A percentile compares a stretch with the other conserved stretches of the same genome.
These are phyloP conservation scores for Malassezia cuniculi DNA, from an alignment of 1,284 basidiomycete genomes.

Conservation along the genomic window DNA sequence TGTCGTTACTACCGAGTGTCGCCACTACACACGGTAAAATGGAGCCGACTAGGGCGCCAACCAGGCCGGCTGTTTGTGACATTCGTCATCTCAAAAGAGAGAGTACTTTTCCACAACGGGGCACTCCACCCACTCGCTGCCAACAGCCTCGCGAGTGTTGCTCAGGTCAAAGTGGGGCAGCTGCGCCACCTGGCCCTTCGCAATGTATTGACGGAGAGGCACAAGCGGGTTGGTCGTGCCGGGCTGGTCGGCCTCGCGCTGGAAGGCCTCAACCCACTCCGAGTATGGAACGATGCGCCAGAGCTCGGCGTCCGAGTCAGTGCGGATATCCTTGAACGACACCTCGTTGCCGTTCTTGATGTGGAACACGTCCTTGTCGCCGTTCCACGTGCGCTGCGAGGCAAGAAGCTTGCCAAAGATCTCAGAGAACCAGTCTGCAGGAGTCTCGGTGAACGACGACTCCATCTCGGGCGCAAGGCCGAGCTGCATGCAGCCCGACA, in stretches of 20 bases:
- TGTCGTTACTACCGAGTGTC: too few species aligned
- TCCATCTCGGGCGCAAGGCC: conserved; percentile 5
- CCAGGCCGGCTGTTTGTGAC: too few species aligned
- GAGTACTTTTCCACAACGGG: too few species aligned
- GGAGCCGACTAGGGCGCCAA: too few species aligned
- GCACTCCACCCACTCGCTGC: conserved; percentile 5
- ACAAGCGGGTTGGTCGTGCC: conserved; percentile 10
- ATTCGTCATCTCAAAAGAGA: too few species aligned
- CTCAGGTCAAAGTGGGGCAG: conserved; percentile 11
- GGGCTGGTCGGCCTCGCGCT: conserved; percentile 10
- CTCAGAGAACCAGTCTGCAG: conserved; percentile 15
- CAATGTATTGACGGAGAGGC: conserved; percentile 9
- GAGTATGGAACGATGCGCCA: conserved; percentile 7
- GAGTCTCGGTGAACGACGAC: conserved; percentile 9
- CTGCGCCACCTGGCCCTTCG: conserved; percentile 14
- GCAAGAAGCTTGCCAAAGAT: conserved; percentile 11
- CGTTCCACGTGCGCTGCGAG: conserved; percentile 8
- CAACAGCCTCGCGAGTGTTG: conserved; percentile 7
- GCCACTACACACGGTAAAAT: too few species aligned
- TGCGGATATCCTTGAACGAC: conserved; percentile 1
- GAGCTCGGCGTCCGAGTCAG: neutral
- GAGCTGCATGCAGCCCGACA: conserved; percentile 7
- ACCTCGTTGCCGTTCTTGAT: conserved; percentile 9
- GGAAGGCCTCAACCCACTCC: conserved; percentile 12
- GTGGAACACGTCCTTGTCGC: conserved; percentile 9